A percentile compares a stretch with the other conserved stretches of the same genome.
These are phyloP conservation scores for Amoebophrya sp. DNA, from an alignment of 169 alveolate genomes.

Conservation along the genomic window DNA sequence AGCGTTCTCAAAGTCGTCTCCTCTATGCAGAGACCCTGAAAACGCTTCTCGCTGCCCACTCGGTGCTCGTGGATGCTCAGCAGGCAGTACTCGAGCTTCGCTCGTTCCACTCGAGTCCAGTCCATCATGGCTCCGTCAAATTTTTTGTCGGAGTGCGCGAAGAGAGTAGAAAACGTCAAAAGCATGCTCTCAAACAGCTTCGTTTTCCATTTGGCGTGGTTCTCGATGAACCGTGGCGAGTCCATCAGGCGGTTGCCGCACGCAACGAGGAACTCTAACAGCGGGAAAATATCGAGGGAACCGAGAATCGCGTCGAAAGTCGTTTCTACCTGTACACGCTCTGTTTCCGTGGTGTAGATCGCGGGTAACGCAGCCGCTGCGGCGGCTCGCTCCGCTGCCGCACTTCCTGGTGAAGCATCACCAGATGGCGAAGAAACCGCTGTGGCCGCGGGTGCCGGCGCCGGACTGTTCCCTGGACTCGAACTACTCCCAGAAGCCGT, in stretches of 20 bases:
- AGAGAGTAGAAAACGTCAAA: not conserved
- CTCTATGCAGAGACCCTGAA: not conserved
- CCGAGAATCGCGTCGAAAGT: not conserved
- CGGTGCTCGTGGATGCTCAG: slow-evolving; percentile 3
- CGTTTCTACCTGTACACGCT: not conserved
- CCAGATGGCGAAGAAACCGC: too few relatives aligned
- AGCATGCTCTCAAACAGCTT: not conserved
- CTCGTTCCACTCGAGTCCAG: not conserved
- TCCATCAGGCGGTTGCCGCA: not conserved
- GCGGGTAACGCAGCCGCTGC: not conserved
- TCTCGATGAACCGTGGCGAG: slow-evolving; percentile 8
- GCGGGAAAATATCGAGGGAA: not conserved
- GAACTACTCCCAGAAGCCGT: not conserved
- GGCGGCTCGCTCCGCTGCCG: not conserved
- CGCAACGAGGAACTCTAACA: not conserved
- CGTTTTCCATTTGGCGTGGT: slow-evolving; percentile 16
- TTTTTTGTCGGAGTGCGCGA: not conserved
- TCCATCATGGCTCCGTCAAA: not conserved
- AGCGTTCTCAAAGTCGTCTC: slow-evolving; percentile 4
- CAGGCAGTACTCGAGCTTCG: slow-evolving; percentile 13
- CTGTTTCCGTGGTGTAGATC: not conserved
- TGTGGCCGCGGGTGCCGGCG: not conserved
- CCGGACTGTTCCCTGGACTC: not conserved
- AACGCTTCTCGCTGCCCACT: not conserved
- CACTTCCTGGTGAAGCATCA: not conserved